Evolutionary conservation across 2,329 filamentous ascomycete species (phyloP).

Genomic region (Falciphora oryzae): DNA sequence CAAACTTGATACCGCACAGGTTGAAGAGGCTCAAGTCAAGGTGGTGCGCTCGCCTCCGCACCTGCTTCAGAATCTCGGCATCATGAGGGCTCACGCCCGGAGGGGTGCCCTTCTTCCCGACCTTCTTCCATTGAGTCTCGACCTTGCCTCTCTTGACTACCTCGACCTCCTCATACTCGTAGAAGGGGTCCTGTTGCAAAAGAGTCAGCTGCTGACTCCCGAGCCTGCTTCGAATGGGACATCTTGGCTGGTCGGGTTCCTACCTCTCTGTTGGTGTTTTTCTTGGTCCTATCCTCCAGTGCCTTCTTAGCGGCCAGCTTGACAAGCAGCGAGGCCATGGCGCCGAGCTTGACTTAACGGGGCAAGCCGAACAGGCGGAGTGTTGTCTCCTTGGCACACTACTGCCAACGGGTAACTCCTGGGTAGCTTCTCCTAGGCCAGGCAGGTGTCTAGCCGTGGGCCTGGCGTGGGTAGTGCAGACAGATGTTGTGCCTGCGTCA

Average conservation of each 20-base stretch:
- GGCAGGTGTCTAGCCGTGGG: background rate
- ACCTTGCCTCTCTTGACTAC: conserved; percentile 60
- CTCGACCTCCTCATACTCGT: conserved; percentile 77
- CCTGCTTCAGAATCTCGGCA: conserved; percentile 72
- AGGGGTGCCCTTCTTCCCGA: conserved; percentile 77
- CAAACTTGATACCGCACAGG: conserved; percentile 75
- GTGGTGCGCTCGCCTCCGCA: conserved; percentile 78
- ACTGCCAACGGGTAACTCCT: background rate
- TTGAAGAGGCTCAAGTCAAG: conserved; percentile 83
- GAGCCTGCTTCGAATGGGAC: background rate
- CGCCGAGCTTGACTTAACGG: background rate
- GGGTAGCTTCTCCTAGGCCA: background rate
- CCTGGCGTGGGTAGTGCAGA: background rate
- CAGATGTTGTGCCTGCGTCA: background rate
- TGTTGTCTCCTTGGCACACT: background rate
- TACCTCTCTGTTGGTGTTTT: conserved; percentile 22
- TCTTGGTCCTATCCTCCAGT: conserved; percentile 16
- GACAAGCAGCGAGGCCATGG: conserved; percentile 7
- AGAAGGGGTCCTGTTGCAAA: conserved; percentile 74
- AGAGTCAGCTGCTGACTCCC: conserved; percentile 1
- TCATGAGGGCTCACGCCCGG: conserved; percentile 80
- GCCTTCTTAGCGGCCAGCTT: conserved; percentile 17
- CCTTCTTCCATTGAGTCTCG: conserved; percentile 86
- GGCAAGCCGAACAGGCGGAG: background rate
- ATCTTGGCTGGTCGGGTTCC: background rate